Conservation (phyloP, 129 eudicot species). For the Lonicera japonica region DNA sequence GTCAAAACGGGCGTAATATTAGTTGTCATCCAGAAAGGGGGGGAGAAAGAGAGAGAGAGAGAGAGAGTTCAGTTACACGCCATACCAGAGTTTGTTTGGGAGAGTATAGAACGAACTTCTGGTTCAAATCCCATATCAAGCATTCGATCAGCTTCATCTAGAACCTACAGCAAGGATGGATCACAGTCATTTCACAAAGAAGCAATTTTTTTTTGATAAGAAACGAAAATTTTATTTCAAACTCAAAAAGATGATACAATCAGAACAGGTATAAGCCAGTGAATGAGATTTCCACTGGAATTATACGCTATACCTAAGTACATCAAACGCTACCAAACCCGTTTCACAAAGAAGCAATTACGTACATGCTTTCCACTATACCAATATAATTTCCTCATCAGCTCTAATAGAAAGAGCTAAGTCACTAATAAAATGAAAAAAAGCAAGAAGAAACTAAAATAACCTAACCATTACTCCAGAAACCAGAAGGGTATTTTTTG, state of each 20-base stretch:
- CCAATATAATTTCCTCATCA: background rate
- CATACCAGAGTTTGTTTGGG: slow-evolving; percentile 73
- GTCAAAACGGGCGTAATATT: too few species aligned
- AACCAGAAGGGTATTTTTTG: too few species aligned
- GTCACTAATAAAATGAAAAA: background rate
- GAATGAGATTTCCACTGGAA: too few species aligned
- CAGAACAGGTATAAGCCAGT: too few species aligned
- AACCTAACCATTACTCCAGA: too few species aligned
- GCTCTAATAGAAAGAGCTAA: background rate
- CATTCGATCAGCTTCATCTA: slow-evolving; percentile 99
- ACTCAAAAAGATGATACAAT: too few species aligned
- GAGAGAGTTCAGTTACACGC: background rate
- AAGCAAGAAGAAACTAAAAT: background rate
- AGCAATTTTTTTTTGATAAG: too few species aligned
- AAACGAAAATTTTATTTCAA: too few species aligned
- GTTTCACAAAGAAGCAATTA: background rate
- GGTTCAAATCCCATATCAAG: slow-evolving; percentile 99
- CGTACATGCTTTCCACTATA: background rate
- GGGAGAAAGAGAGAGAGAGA: too few species aligned
- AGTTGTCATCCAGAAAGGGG: too few species aligned
- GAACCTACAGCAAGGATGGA: slow-evolving; percentile 37
- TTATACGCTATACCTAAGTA: too few species aligned
- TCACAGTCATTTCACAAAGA: background rate
- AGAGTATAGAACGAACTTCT: slow-evolving; percentile 86
- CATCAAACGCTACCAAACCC: too few species aligned